Conservation (phyloP, 2,329 filamentous ascomycete species). For the Pyrenophora graminea region DNA sequence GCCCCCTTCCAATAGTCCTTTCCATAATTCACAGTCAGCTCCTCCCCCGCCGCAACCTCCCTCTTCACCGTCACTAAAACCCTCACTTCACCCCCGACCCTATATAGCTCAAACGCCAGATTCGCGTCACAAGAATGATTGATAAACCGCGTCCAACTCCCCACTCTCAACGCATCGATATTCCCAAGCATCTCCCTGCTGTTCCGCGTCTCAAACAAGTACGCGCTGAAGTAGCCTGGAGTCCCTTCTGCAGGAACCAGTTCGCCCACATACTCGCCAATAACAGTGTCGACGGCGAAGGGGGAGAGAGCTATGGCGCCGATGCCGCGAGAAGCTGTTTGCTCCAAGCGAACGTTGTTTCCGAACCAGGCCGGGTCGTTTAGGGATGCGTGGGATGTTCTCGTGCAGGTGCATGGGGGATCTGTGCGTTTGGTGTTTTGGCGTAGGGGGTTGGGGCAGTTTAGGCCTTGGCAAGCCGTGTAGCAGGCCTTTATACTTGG, state of each 20-base stretch:
- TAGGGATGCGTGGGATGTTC: not conserved
- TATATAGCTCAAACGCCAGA: not conserved
- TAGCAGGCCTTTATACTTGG: no score
- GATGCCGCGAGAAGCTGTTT: not conserved
- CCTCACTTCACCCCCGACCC: not conserved
- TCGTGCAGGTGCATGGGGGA: not conserved
- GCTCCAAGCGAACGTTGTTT: not conserved
- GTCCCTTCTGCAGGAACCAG: not conserved
- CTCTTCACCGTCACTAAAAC: not conserved
- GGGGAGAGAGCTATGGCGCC: not conserved
- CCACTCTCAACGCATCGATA: not conserved
- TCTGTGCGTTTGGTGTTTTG: not conserved
- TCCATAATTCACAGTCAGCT: conserved; percentile 2
- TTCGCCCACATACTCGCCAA: conserved; percentile 11
- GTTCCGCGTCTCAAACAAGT: not conserved
- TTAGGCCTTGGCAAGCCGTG: not conserved
- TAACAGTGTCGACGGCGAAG: not conserved
- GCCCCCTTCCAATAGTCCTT: not conserved
- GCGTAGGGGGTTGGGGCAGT: not conserved
- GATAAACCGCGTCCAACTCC: conserved; percentile 4
- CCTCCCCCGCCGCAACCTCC: not conserved
- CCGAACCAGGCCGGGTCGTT: not conserved
- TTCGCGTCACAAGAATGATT: conserved; percentile 5
- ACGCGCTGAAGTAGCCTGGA: no score
- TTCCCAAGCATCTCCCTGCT: not conserved